These are phyloP conservation scores for Angomonas deanei DNA, from an alignment of 208 protist genomes.

Conservation along the genomic window DNA sequence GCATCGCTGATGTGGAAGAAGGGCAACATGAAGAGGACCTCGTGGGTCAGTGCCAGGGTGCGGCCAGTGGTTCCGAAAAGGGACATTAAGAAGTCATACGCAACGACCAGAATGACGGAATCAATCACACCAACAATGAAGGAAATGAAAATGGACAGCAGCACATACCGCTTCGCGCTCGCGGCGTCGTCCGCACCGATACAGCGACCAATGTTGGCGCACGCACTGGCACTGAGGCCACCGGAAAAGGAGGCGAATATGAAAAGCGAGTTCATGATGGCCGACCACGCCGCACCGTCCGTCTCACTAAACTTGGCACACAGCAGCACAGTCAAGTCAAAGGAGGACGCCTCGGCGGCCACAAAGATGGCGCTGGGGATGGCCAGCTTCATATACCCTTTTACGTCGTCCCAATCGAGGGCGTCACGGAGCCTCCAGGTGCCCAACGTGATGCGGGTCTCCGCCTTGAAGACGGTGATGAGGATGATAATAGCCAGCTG, in stretches of 20 bases:
- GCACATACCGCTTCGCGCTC: conserved; percentile 57
- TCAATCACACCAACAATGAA: conserved; percentile 43
- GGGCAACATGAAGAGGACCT: conserved; percentile 52
- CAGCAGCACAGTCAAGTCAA: conserved; percentile 73
- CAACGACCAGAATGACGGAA: conserved; percentile 39
- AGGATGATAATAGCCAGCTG: conserved; percentile 60
- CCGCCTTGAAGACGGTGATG: conserved; percentile 54
- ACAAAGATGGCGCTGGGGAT: conserved; percentile 82
- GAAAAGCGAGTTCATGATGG: conserved; percentile 77
- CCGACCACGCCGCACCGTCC: conserved; percentile 70
- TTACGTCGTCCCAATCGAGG: conserved; percentile 55
- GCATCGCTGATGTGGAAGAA: conserved; percentile 72
- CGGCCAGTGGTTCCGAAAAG: conserved; percentile 58
- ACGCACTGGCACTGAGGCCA: conserved; percentile 70
- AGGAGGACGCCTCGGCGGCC: conserved; percentile 79
- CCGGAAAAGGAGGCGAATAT: conserved; percentile 66
- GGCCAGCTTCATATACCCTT: conserved; percentile 71
- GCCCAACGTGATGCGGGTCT: conserved; percentile 69
- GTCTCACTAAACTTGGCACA: conserved; percentile 52
- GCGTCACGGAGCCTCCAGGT: conserved; percentile 55
- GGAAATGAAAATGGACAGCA: conserved; percentile 29
- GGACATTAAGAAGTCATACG: conserved; percentile 62
- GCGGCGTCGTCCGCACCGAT: conserved; percentile 54
- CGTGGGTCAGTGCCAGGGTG: conserved; percentile 43
- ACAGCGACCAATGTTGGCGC: conserved; percentile 74